Evolutionary conservation across 768 basidiomycete species (phyloP).

Genomic region (Mycena metata): DNA sequence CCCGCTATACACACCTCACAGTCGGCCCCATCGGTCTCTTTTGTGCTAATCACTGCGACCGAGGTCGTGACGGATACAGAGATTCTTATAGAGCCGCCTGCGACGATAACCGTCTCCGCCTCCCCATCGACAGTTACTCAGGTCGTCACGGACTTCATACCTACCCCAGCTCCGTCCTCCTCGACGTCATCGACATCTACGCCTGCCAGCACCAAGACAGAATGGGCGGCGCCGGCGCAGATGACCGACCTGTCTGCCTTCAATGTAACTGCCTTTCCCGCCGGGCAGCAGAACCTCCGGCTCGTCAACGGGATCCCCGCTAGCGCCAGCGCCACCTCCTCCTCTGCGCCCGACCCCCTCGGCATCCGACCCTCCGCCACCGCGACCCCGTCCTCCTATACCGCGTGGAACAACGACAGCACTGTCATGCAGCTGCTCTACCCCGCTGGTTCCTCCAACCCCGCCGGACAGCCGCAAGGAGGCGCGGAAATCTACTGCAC

Average conservation of each 20-base stretch:
- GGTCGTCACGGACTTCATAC: slow-evolving; percentile 42
- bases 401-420: slow-evolving; percentile 47
- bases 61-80: slow-evolving; percentile 18
- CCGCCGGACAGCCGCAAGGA: slow-evolving; percentile 70
- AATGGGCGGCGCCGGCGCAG: slow-evolving; percentile 66
- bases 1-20: neutral
- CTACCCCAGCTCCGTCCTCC: slow-evolving; percentile 31
- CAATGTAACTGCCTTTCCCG: slow-evolving; percentile 69
- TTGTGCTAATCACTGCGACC: slow-evolving; percentile 20
- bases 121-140: slow-evolving; percentile 44
- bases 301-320: slow-evolving; percentile 65
- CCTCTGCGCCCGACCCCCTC: slow-evolving; percentile 32
- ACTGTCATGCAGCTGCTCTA: slow-evolving; percentile 75
- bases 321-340: slow-evolving; percentile 34
- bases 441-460: slow-evolving; percentile 79
- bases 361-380: slow-evolving; percentile 23
- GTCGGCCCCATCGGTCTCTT: neutral
- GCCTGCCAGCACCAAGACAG: slow-evolving; percentile 36
- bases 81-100: slow-evolving; percentile 20
- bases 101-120: slow-evolving; percentile 22
- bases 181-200: slow-evolving; percentile 26
- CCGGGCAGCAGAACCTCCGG: slow-evolving; percentile 66
- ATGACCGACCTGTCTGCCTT: slow-evolving; percentile 74
- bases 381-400: slow-evolving; percentile 7
- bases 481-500: slow-evolving; percentile 78